Percentiles rank a stretch among this genome's conserved stretches.
phyloP scores from a whole-genome alignment of 805 yeast genomes.

The Pichia nakasei region DNA sequence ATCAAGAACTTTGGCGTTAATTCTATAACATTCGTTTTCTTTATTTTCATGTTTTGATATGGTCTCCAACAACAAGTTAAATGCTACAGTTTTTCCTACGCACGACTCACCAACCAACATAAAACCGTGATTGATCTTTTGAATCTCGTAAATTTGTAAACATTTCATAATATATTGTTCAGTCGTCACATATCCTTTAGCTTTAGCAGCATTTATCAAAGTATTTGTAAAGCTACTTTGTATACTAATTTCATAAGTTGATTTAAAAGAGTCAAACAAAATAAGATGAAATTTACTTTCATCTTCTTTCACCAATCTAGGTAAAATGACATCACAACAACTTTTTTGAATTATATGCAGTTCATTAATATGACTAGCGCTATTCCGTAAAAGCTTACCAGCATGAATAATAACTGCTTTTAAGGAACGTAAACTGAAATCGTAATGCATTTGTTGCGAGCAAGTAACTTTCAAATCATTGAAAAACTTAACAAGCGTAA shows the following conservation, averaged over 20 bases:
- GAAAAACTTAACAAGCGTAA: conserved; percentile 48
- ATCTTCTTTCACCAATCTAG: conserved; percentile 56
- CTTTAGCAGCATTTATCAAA: conserved; percentile 14
- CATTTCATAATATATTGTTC: conserved; percentile 45
- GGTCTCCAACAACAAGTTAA: conserved; percentile 41
- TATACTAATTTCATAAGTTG: no score
- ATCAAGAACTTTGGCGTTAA: conserved; percentile 70
- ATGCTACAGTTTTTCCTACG: conserved; percentile 57
- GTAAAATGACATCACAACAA: conserved; percentile 53
- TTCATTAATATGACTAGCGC: not conserved
- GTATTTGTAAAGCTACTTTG: no score
- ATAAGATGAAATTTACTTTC: conserved; percentile 27
- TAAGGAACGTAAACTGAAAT: conserved; percentile 80
- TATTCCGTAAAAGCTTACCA: conserved; percentile 32
- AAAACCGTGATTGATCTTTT: conserved; percentile 60
- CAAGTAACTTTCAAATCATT: conserved; percentile 29
- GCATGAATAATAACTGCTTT: conserved; percentile 58
- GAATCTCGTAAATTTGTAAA: conserved; percentile 54
- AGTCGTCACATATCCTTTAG: conserved; percentile 26
- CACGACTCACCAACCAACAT: conserved; percentile 76
- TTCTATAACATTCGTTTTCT: conserved; percentile 32
- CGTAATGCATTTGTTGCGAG: conserved; percentile 66
- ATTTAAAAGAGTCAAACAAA: conserved; percentile 21
- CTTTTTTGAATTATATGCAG: conserved; percentile 37
- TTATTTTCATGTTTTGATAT: not conserved